phyloP scores from a whole-genome alignment of 306 rosid species.

The Cicer cuneatum region DNA sequence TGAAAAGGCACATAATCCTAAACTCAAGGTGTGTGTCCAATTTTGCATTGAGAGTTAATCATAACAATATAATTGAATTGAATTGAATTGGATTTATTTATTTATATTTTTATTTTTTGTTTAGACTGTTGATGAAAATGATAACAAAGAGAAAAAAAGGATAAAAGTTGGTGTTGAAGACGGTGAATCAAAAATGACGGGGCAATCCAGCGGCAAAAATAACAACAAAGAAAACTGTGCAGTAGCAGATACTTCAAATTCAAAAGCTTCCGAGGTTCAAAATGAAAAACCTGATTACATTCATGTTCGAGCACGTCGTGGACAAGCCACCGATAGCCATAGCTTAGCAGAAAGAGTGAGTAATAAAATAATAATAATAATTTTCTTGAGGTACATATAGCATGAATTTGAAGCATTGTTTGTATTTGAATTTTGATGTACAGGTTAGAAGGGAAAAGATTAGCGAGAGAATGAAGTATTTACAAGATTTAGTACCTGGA shows the following conservation, averaged over 20 bases:
- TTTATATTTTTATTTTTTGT: too few relatives aligned
- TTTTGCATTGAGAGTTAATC: not conserved
- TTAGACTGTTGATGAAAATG: slow-evolving; percentile 62
- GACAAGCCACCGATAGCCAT: slow-evolving; percentile 98
- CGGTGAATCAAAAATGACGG: slow-evolving; percentile 76
- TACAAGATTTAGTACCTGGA: slow-evolving; percentile 97
- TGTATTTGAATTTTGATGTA: not conserved
- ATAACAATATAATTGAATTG: not conserved
- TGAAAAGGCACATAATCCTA: slow-evolving; percentile 52
- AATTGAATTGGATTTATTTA: too few relatives aligned
- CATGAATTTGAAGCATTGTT: too few relatives aligned
- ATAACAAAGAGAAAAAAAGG: slow-evolving; percentile 65
- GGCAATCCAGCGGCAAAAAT: slow-evolving; percentile 42
- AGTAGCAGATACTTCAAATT: slow-evolving; percentile 60
- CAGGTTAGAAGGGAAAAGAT: slow-evolving; percentile 96
- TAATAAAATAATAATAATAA: not conserved
- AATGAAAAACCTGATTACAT: slow-evolving; percentile 70
- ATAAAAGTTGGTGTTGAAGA: slow-evolving; percentile 63
- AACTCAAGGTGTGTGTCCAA: slow-evolving; percentile 51
- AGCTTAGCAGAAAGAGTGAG: slow-evolving; percentile 98
- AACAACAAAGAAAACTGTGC: slow-evolving; percentile 57
- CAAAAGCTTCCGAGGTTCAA: slow-evolving; percentile 73
- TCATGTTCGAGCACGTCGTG: slow-evolving; percentile 95
- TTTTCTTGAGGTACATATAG: not conserved
- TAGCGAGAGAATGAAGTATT: slow-evolving; percentile 93